phyloP scores from a whole-genome alignment of 176 grass and related monocot species.

The Oryza meridionalis region DNA sequence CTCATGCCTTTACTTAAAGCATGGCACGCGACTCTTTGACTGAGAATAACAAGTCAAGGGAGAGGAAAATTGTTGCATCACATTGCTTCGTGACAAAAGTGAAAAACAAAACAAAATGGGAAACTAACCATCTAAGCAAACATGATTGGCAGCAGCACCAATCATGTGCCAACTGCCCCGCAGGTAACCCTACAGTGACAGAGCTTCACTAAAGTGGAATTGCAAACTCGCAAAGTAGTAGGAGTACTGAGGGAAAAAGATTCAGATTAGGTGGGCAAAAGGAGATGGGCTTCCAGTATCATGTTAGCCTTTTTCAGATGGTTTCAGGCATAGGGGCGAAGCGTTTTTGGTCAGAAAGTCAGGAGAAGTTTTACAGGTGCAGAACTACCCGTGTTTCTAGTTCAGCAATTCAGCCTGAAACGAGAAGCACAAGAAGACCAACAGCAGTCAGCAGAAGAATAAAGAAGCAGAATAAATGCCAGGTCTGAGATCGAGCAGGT shows the following conservation, averaged over 20 bases:
- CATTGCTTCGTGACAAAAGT: slow-evolving; percentile 1
- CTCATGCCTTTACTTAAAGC: not conserved
- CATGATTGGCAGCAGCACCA: slow-evolving; percentile 23
- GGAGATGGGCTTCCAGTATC: slow-evolving; percentile 18
- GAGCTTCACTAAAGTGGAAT: slow-evolving; percentile 26
- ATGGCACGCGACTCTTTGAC: not conserved
- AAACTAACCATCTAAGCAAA: slow-evolving; percentile 35
- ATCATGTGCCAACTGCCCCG: slow-evolving; percentile 30
- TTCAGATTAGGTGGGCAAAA: slow-evolving; percentile 43
- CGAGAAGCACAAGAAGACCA: slow-evolving; percentile 20
- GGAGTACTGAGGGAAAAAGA: slow-evolving; percentile 1
- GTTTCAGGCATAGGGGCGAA: slow-evolving; percentile 39
- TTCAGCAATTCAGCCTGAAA: slow-evolving; percentile 14
- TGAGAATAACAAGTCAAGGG: not conserved
- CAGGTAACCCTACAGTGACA: slow-evolving; percentile 40
- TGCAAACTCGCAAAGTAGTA: slow-evolving; percentile 37
- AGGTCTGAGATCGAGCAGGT: slow-evolving; percentile 26
- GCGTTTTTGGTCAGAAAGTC: slow-evolving; percentile 36
- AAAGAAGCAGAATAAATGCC: slow-evolving; percentile 35
- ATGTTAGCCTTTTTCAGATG: slow-evolving; percentile 49
- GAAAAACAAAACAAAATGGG: slow-evolving; percentile 9
- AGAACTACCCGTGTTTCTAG: slow-evolving; percentile 34
- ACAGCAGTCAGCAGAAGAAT: not conserved
- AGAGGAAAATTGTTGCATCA: not conserved
- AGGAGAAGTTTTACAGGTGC: slow-evolving; percentile 21